Evolutionary conservation across 345 rosid genomes (phyloP), one percentile per base, ranked within the genome.

Genomic region (Camelina laxa): DNA sequence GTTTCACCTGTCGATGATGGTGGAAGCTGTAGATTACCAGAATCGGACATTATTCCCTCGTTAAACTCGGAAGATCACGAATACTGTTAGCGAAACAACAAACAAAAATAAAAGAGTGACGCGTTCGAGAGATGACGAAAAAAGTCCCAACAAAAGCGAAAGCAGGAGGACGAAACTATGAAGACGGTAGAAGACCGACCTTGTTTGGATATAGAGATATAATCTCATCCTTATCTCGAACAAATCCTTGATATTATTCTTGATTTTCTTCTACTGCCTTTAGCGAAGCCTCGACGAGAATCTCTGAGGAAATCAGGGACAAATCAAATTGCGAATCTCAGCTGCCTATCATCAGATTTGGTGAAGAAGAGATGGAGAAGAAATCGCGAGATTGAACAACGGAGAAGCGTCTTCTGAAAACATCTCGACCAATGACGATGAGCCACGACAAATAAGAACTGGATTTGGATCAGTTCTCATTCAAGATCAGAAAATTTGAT

Each of bases 201-300:
- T 1, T 30, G 80, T 16, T 77, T 71, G 80, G 80, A 65, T 65
- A 58, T 42, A 58, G 56, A 65, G 41, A 71, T 5, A 39, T 4
- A 38, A 16, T 1, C 30, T 27, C 39, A 70, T 64, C 60, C 75
- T 4, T 56, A 4, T 48, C 2, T 24, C 39, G 39, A n/a, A n/a
- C n/a, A n/a, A n/a, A n/a, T n/a, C n/a, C n/a, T n/a, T n/a, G n/a
- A n/a, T n/a, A n/a, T n/a, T n/a, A n/a, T n/a, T n/a, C 97, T 91
- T 67, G 96, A 85, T 77, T 78, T 87, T 80, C 80, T 87, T n/a
- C n/a, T n/a, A n/a, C n/a, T n/a, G 53, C 81, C 93, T 78, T 88
- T 88, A 22, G 98, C 97, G 62, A 87, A 94, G 3, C 92, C 92
- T 50, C 97, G 86, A 60, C 83, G 81, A 81, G 45, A 74, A 53